A percentile compares a stretch with the other conserved stretches of the same genome.
These are phyloP conservation scores for Yamadazyma paraphyllophila DNA, from an alignment of 805 yeast species.

Conservation along the genomic window DNA sequence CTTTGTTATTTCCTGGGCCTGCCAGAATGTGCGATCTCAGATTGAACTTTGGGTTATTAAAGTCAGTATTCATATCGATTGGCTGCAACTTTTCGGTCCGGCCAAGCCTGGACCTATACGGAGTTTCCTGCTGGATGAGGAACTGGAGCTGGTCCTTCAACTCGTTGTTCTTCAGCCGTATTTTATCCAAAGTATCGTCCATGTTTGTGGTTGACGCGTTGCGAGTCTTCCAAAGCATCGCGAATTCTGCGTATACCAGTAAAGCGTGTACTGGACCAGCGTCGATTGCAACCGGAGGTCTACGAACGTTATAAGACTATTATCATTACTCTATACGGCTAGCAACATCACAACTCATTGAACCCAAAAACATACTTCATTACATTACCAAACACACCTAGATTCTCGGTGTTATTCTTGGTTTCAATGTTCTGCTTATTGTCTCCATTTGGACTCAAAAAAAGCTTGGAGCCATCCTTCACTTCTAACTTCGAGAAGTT, in stretches of 20 bases:
- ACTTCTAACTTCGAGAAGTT: slow-evolving; percentile 34
- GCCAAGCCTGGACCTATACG: not conserved
- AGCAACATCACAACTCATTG: slow-evolving; percentile 33
- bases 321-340: not conserved
- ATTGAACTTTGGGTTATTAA: not conserved
- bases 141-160: slow-evolving; percentile 11
- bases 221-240: not conserved
- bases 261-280: too few relatives aligned
- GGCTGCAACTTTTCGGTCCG: not conserved
- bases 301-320: not conserved
- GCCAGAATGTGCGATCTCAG: too few relatives aligned
- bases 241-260: too few relatives aligned
- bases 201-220: slow-evolving; percentile 1
- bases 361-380: slow-evolving; percentile 42
- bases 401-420: slow-evolving; percentile 25
- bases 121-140: slow-evolving; percentile 13
- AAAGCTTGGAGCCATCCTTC: slow-evolving; percentile 39
- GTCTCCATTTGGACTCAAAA: slow-evolving; percentile 24
- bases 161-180: slow-evolving; percentile 11
- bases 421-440: slow-evolving; percentile 20
- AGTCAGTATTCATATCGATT: not conserved
- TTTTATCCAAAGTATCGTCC: slow-evolving; percentile 15
- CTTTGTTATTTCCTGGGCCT: too few relatives aligned
- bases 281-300: too few relatives aligned
- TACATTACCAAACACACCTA: slow-evolving; percentile 32